Evolutionary conservation across 805 yeast genomes (phyloP), one percentile per base, ranked within the genome.

Genomic region (Ogataea henricii): DNA sequence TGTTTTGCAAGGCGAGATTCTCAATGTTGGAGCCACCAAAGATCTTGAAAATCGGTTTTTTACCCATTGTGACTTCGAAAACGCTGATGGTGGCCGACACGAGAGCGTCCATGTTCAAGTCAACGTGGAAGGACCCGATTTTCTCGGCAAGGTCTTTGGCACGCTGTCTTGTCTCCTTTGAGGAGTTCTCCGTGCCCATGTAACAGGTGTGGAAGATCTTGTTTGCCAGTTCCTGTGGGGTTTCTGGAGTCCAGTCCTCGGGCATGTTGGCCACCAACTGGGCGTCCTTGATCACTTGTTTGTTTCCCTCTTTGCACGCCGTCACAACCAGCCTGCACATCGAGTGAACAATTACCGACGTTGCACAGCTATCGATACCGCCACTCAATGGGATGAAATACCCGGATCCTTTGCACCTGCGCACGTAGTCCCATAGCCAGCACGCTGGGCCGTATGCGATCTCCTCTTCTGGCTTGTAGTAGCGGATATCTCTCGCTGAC

Each of bases 391-490:
- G 98, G 39, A 94, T 72, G 68, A 94, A 95, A 65, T 77, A 94
- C 0, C 99, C 99, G 0, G 90, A 89, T 43, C 94, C 87, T 55
- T 81, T 81, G 57, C 96, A 89, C 54, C 99, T 79, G 65, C 99
- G 80, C 49, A 94, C 75, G 62, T 94, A 94, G 67, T 94, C 99
- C 99, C 99, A 94, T 54, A 94, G 68, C 99, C 99, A 94, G 66
- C 99, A 94, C 0, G 99, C 99, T 0, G 99, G 99, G 0, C 99
- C 99, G 37, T 88, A 72, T 0, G 98, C 97, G 55, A 94, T 92
- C 67, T 94, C 99, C 68, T 94, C 97, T 61, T 91, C 96, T 2
- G 99, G 97, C 2, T 72, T 62, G 67, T 87, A 95, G 59, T 86
- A 85, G 32, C 74, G 76, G 37, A 85, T 74, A 4, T 71, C 73